These are phyloP conservation scores for Hygrocybe coccinea DNA, from an alignment of 768 basidiomycete genomes.

Conservation along the genomic window DNA sequence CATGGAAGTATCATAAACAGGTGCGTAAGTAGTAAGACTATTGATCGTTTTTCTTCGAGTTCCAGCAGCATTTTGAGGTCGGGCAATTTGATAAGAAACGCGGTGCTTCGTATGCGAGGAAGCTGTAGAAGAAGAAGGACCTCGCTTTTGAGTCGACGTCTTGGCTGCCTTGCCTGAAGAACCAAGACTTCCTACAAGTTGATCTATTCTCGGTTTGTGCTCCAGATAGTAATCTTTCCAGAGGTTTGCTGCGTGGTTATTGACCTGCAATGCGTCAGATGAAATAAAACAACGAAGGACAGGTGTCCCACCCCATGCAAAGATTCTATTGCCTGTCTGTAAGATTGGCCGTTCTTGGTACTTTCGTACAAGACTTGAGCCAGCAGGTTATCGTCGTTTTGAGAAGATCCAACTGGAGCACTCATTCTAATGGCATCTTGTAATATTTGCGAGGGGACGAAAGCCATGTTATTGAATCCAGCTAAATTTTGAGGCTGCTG, in stretches of 20 bases:
- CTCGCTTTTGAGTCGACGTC: slow-evolving; percentile 24
- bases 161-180: slow-evolving; percentile 14
- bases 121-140: slow-evolving; percentile 21
- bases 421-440: slow-evolving; percentile 54
- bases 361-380: slow-evolving; percentile 39
- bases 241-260: slow-evolving; percentile 51
- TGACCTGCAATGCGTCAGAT: slow-evolving; percentile 31
- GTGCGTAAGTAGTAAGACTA: slow-evolving; percentile 51
- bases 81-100: slow-evolving; percentile 20
- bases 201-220: slow-evolving; percentile 57
- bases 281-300: neutral
- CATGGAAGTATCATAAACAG: slow-evolving; percentile 43
- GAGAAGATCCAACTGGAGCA: slow-evolving; percentile 44
- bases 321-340: slow-evolving; percentile 10
- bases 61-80: slow-evolving; percentile 13
- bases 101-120: slow-evolving; percentile 18
- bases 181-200: slow-evolving; percentile 27
- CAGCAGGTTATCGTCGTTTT: slow-evolving; percentile 52
- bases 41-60: slow-evolving; percentile 49
- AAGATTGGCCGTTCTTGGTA: slow-evolving; percentile 10
- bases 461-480: slow-evolving; percentile 13
- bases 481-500: slow-evolving; percentile 13
- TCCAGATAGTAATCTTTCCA: slow-evolving; percentile 84
- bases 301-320: slow-evolving; percentile 12
- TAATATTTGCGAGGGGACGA: slow-evolving; percentile 48